Conservation (phyloP, 2,329 filamentous ascomycete genomes). For the Penicillium brevicompactum region DNA sequence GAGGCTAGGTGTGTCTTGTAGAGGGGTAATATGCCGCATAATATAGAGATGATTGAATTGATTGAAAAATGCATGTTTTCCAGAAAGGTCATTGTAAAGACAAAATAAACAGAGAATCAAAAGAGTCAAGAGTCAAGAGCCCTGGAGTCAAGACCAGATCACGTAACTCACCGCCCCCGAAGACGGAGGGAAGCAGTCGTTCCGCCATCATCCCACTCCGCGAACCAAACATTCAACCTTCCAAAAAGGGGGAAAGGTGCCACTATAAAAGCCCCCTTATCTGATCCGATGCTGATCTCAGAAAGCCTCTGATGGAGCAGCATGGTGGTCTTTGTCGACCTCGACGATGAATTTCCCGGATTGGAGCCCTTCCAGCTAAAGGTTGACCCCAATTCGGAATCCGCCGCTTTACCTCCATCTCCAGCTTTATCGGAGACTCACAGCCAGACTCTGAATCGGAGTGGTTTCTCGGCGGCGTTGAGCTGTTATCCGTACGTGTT, state of each 20-base stretch:
- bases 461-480: slow-evolving; percentile 46
- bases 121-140: no score
- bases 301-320: slow-evolving; percentile 29
- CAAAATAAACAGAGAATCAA: no score
- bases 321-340: slow-evolving; percentile 54
- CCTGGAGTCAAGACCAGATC: background rate
- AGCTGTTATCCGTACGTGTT: slow-evolving; percentile 52
- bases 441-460: slow-evolving; percentile 24
- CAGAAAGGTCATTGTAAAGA: no score
- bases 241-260: slow-evolving; percentile 11
- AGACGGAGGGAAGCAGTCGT: slow-evolving; percentile 10
- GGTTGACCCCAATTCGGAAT: slow-evolving; percentile 14
- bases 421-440: slow-evolving; percentile 2
- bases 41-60: background rate
- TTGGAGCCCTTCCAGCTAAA: slow-evolving; percentile 22
- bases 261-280: slow-evolving; percentile 17
- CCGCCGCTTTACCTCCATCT: slow-evolving; percentile 13
- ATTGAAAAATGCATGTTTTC: background rate
- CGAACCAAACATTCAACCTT: slow-evolving; percentile 7
- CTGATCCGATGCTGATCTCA: slow-evolving; percentile 25
- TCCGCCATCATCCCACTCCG: slow-evolving; percentile 28
- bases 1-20: background rate
- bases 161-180: slow-evolving; percentile 6
- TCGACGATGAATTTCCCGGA: slow-evolving; percentile 41
- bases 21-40: background rate